Conservation (phyloP, 106 monocot genomes). For the Narthecium ossifragum region DNA sequence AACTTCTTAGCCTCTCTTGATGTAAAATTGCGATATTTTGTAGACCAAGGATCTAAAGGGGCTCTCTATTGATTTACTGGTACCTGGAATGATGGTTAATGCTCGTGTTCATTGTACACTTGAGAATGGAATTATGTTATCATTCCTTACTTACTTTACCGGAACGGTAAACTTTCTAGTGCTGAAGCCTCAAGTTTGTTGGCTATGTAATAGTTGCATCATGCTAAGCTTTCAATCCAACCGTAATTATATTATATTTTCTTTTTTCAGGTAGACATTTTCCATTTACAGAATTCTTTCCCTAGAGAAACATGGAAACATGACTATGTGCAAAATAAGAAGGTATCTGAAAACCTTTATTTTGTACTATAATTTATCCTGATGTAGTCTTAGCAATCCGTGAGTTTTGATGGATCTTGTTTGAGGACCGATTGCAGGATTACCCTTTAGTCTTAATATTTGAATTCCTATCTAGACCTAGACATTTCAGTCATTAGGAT, state of each 20-base stretch:
- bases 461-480: no score
- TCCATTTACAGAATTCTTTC: constrained; percentile 62
- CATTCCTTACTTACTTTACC: constrained; percentile 94
- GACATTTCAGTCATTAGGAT: no score
- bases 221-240: no score
- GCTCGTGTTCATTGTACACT: constrained; percentile 61
- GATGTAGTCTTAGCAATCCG: no score
- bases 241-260: constrained; percentile 4
- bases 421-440: no score
- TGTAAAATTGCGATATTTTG: constrained; percentile 5
- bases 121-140: constrained; percentile 90
- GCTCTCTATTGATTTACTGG: constrained; percentile 77
- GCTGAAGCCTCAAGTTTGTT: not conserved
- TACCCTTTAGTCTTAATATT: no score
- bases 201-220: not conserved
- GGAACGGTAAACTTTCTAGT: constrained; percentile 62
- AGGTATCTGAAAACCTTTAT: constrained; percentile 27
- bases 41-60: constrained; percentile 82
- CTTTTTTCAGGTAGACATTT: constrained; percentile 72
- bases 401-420: no score
- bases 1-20: no score
- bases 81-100: constrained; percentile 97
- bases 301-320: constrained; percentile 63
- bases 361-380: no score
- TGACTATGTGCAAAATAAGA: constrained; percentile 58